Evolutionary conservation across 2,329 filamentous ascomycete species (phyloP).

Genomic region (Penicillium sp.): DNA sequence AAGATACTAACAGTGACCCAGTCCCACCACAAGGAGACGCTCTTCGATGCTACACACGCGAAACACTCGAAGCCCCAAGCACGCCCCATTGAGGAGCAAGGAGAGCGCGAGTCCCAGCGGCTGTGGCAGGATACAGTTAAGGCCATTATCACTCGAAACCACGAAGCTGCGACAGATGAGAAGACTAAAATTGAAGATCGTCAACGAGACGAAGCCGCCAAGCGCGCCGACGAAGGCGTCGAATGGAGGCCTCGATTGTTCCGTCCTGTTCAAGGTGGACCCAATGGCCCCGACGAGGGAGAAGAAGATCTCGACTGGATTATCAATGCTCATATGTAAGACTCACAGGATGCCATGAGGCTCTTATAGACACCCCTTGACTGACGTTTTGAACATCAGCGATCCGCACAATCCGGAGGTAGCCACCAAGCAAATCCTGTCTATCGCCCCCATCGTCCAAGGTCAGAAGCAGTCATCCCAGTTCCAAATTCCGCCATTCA

Average conservation of each 20-base stretch:
- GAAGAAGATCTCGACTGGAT: conserved; percentile 95
- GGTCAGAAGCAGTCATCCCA: conserved; percentile 63
- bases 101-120: conserved; percentile 82
- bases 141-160: conserved; percentile 80
- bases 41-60: conserved; percentile 81
- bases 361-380: neutral
- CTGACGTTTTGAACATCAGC: conserved; percentile 37
- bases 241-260: conserved; percentile 91
- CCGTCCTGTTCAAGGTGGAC: conserved; percentile 67
- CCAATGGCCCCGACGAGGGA: conserved; percentile 69
- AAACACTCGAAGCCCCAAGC: conserved; percentile 71
- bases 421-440: conserved; percentile 76
- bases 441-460: conserved; percentile 78
- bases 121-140: conserved; percentile 79
- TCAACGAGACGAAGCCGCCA: conserved; percentile 83
- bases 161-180: conserved; percentile 85
- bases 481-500: conserved; percentile 56
- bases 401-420: conserved; percentile 65
- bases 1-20: conserved; percentile 37
- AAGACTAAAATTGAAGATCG: conserved; percentile 95
- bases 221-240: conserved; percentile 70
- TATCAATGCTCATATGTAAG: conserved; percentile 80
- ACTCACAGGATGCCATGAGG: no score
- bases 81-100: conserved; percentile 80
- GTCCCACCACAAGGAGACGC: conserved; percentile 83